Base-by-base conservation (phyloP, 176 grass and related monocot species). In the Rhynchospora breviuscula region DNA sequence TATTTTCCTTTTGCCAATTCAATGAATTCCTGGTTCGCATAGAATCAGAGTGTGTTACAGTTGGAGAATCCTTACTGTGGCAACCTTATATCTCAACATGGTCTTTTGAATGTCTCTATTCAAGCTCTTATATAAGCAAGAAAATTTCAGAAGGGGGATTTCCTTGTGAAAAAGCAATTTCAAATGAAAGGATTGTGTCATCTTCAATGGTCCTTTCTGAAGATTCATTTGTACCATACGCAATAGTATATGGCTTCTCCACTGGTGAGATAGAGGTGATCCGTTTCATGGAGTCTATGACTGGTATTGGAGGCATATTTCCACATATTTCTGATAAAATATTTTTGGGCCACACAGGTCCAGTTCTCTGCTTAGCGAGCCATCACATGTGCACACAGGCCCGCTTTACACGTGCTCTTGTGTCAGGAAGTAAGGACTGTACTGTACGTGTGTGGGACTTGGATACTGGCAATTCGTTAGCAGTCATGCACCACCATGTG, bases 211-310 rank as follows among this genome's bases (percentile, higher is more conserved):
- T 98, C 60, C 95, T 98, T 62, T 94, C 90, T 12, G 87, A 98
- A 86, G 87, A 93, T 88, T 93, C 81, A 33, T 91, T 79, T 62
- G 78, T 86, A 82, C 95, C 95, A 70, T 94, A 98, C 89, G 87
- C 95, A 86, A 85, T 98, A 86, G 90, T 98, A 67, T 98, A 93
- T 87, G 95, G 95, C 83, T 94, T 98, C 87, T 87, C 94, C 89
- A 93, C 85, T 87, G 95, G 95, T 82, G 90, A 98, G 63, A 94
- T 98, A 69, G 92, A 98, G 89, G 90, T 98, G 79, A 88, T 93
- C 63, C 84, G 87, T 52, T 98, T 98, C 87, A 82, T 93, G 67
- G 90, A 87, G 58, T 79, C 82, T 67, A 87, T 87, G 88, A 92
- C 91, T 87, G 74, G 85, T 81, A 68, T 75, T 69, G 84, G 90